These are phyloP conservation scores for Fagus crenata DNA, from an alignment of 306 rosid species.

Conservation along the genomic window DNA sequence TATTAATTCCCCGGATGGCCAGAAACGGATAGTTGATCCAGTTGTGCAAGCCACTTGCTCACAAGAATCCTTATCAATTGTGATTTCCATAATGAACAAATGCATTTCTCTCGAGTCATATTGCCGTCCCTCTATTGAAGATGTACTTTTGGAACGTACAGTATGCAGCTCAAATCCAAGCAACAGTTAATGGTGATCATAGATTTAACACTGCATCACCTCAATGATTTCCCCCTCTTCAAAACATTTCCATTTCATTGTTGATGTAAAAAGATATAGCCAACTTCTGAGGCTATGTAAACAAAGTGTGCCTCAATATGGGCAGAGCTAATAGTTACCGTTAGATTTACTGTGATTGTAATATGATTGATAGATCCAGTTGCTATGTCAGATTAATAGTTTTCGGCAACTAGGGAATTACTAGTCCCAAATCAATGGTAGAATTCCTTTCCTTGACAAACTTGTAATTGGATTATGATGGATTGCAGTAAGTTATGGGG, in stretches of 20 bases:
- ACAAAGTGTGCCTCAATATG: conserved; percentile 1
- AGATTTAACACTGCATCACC: no score
- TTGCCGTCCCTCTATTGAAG: conserved; percentile 84
- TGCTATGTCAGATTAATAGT: background rate
- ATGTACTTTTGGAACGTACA: conserved; percentile 77
- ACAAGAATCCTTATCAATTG: conserved; percentile 49
- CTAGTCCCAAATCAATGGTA: background rate
- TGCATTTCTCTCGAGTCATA: conserved; percentile 69
- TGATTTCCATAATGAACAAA: conserved; percentile 63
- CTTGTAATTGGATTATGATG: background rate
- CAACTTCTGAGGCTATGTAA: no score
- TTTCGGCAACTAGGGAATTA: background rate
- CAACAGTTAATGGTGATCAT: no score
- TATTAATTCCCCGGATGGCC: conserved; percentile 50
- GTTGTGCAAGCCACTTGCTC: no score
- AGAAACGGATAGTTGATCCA: conserved; percentile 59
- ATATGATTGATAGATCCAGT: background rate
- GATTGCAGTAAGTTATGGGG: no score
- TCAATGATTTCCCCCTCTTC: no score
- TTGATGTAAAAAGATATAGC: no score
- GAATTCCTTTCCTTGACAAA: background rate
- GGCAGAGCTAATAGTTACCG: background rate
- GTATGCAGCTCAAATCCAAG: no score
- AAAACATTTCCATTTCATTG: no score
- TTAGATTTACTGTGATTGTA: background rate